These are phyloP conservation scores for Spizellomyces punctatus DNA, from an alignment of 192 early-diverging fungal genomes.

Conservation along the genomic window DNA sequence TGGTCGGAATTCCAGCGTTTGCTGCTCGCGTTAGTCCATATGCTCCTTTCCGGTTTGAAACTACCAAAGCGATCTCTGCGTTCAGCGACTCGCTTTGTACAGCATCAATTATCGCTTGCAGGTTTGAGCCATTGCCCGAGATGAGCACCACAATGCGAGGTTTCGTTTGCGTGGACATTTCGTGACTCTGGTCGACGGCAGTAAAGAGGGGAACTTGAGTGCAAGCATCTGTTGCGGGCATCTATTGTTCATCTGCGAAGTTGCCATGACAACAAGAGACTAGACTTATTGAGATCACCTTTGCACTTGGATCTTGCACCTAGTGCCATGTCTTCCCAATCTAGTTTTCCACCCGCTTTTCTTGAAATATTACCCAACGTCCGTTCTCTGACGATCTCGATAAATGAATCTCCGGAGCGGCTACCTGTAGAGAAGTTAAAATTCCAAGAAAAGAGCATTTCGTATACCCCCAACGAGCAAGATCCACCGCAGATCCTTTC, in stretches of 20 bases:
- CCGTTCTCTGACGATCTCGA: not conserved
- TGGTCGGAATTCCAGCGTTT: conserved; percentile 80
- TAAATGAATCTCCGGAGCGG: not conserved
- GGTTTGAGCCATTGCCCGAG: conserved; percentile 92
- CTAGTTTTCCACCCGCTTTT: not conserved
- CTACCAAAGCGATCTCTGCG: conserved; percentile 75
- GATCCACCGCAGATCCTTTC: not conserved
- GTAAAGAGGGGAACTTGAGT: too few relatives aligned
- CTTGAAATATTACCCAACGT: conserved; percentile 5
- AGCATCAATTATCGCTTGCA: conserved; percentile 95
- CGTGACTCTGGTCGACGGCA: not conserved
- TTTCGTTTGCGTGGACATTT: conserved; percentile 6
- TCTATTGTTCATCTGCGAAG: too few relatives aligned
- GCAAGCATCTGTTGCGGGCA: too few relatives aligned
- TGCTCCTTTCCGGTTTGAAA: conserved; percentile 84
- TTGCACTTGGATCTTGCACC: too few relatives aligned
- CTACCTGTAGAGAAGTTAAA: not conserved
- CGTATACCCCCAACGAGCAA: not conserved
- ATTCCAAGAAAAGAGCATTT: not conserved
- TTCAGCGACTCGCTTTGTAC: conserved; percentile 45
- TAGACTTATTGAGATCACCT: too few relatives aligned
- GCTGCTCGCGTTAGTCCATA: conserved; percentile 89
- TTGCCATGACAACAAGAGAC: too few relatives aligned
- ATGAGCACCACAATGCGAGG: conserved; percentile 85
- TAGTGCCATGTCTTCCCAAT: too few relatives aligned